Conservation (phyloP, 2,329 filamentous ascomycete genomes). For the Orbilia javanica region DNA sequence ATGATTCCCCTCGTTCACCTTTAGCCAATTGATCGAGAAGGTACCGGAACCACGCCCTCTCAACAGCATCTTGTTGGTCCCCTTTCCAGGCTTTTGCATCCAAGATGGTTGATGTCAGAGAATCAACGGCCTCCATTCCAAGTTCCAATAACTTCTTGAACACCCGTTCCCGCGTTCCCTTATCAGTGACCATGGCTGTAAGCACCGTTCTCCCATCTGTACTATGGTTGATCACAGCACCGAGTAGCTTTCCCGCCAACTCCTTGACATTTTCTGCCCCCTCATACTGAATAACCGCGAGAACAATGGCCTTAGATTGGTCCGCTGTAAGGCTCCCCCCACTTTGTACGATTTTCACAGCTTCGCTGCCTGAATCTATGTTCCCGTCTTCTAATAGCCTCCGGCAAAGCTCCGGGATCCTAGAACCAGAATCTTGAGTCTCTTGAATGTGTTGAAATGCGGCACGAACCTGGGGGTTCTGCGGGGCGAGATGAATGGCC, state of each 20-base stretch:
- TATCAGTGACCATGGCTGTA: conserved; percentile 27
- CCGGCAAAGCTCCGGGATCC: conserved; percentile 59
- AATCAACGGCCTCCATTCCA: conserved; percentile 60
- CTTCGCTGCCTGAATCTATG: conserved; percentile 57
- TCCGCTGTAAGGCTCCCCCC: conserved; percentile 47
- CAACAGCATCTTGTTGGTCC: conserved; percentile 43
- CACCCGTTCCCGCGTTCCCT: conserved; percentile 39
- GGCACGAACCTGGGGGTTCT: conserved; percentile 60
- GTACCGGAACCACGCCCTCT: conserved; percentile 60
- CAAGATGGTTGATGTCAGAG: conserved; percentile 58
- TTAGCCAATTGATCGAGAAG: conserved; percentile 54
- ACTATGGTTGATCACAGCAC: conserved; percentile 57
- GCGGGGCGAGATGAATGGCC: conserved; percentile 61
- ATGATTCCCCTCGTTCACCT: conserved; percentile 22
- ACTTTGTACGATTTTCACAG: conserved; percentile 57
- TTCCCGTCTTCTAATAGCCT: conserved; percentile 59
- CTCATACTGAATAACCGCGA: conserved; percentile 42
- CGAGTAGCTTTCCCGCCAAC: conserved; percentile 59
- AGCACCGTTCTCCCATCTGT: conserved; percentile 58
- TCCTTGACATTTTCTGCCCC: conserved; percentile 10
- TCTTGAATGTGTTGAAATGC: conserved; percentile 61
- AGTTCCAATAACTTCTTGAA: conserved; percentile 49
- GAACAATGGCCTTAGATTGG: conserved; percentile 32
- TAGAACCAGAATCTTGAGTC: conserved; percentile 59
- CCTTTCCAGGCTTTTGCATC: conserved; percentile 59